A percentile compares a stretch with the other conserved stretches of the same genome.
These are phyloP conservation scores for Torulaspora franciscae DNA, from an alignment of 805 yeast genomes.

Conservation along the genomic window DNA sequence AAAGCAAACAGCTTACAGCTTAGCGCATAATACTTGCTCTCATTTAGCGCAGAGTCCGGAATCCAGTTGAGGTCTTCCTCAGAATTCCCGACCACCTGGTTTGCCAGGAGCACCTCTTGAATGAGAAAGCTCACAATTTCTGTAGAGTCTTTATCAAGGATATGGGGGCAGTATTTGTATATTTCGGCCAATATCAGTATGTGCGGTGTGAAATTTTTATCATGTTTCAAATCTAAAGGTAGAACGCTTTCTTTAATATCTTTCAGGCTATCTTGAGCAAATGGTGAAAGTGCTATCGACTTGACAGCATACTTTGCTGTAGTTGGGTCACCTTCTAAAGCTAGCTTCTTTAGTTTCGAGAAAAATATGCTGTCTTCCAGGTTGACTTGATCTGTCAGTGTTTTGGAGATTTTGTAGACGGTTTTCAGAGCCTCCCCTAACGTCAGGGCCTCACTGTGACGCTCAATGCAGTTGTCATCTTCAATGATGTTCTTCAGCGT, in stretches of 20 bases:
- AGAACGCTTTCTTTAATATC: conserved; percentile 41
- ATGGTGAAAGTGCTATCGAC: conserved; percentile 46
- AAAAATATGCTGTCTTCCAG: conserved; percentile 40
- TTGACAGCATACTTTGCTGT: conserved; percentile 65
- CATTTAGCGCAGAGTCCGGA: conserved; percentile 42
- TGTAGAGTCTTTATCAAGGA: conserved; percentile 49
- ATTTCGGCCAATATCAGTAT: conserved; percentile 58
- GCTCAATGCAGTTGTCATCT: conserved; percentile 18
- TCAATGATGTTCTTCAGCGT: conserved; percentile 43
- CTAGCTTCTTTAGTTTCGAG: conserved; percentile 43
- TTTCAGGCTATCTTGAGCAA: conserved; percentile 39
- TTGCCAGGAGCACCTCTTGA: conserved; percentile 55
- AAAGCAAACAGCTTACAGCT: conserved; percentile 50
- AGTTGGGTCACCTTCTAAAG: conserved; percentile 48
- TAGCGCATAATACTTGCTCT: conserved; percentile 36
- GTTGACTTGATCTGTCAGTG: conserved; percentile 46
- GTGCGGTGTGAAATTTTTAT: conserved; percentile 46
- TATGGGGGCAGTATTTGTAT: conserved; percentile 43
- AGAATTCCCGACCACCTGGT: conserved; percentile 37
- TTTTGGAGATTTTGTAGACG: conserved; percentile 51
- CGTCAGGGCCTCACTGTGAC: conserved; percentile 19
- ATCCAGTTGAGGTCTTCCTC: conserved; percentile 42
- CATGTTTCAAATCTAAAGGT: conserved; percentile 44
- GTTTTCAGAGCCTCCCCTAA: conserved; percentile 49
- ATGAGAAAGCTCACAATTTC: conserved; percentile 58